A percentile compares a stretch with the other conserved stretches of the same genome.
These are phyloP conservation scores for Dianthus caryophyllus DNA, from an alignment of 148 eudicot species.

Conservation along the genomic window DNA sequence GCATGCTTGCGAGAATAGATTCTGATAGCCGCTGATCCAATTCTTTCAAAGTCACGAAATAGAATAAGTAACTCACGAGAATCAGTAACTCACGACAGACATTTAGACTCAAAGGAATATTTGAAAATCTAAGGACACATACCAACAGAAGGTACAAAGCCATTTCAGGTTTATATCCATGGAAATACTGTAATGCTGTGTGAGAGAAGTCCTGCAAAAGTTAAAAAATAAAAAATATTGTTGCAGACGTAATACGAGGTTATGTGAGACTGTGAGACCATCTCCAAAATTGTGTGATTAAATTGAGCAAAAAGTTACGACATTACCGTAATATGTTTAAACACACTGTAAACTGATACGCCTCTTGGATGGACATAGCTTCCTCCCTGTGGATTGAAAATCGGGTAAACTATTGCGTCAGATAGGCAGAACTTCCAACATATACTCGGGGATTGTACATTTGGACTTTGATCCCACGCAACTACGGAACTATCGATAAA, in stretches of 20 bases:
- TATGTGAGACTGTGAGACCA: background rate
- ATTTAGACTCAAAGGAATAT: background rate
- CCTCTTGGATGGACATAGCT: conserved; percentile 90
- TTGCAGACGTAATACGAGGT: background rate
- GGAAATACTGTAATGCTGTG: conserved; percentile 75
- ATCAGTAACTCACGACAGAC: conserved; percentile 17
- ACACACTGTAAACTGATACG: conserved; percentile 60
- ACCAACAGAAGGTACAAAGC: conserved; percentile 66
- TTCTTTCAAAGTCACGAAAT: conserved; percentile 39
- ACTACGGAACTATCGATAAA: background rate
- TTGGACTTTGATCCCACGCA: background rate
- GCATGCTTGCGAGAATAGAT: conserved; percentile 66
- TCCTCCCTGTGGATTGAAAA: conserved; percentile 56
- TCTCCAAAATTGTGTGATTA: background rate
- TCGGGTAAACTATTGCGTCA: background rate
- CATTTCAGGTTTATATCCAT: conserved; percentile 47
- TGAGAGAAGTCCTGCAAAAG: conserved; percentile 74
- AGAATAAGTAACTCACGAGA: conserved; percentile 19
- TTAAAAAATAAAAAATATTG: background rate
- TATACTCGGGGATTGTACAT: background rate
- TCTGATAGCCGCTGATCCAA: conserved; percentile 74
- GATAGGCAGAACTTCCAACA: background rate
- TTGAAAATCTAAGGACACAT: conserved; percentile 7
- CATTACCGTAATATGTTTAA: conserved; percentile 67
- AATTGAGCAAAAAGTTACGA: background rate